Evolutionary conservation across 768 basidiomycete species (phyloP).

Genomic region (Erythrobasidium yunnanense): DNA sequence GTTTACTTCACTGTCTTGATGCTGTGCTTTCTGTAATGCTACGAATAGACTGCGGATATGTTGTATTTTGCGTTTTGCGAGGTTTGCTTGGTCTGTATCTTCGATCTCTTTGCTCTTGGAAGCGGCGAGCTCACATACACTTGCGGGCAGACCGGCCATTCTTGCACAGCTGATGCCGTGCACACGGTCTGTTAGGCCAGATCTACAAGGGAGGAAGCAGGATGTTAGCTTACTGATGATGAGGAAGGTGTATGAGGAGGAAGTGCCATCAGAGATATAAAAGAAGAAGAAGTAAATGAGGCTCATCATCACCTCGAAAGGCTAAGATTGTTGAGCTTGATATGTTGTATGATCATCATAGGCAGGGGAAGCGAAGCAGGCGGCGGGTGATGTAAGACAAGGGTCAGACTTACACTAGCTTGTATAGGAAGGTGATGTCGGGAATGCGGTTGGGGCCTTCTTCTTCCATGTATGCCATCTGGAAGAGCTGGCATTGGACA

Average conservation of each 20-base stretch:
- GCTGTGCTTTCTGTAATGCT: background rate
- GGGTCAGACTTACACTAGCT: slow-evolving; percentile 44
- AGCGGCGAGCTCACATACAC: slow-evolving; percentile 5
- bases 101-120: slow-evolving; percentile 21
- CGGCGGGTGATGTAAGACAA: background rate
- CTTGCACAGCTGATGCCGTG: slow-evolving; percentile 17
- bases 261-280: slow-evolving; percentile 16
- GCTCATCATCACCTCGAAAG: slow-evolving; percentile 1
- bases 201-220: background rate
- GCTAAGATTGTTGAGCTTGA: slow-evolving; percentile 29
- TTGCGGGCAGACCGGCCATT: slow-evolving; percentile 9
- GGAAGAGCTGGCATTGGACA: slow-evolving; percentile 10
- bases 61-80: background rate
- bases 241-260: background rate
- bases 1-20: no score
- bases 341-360: slow-evolving; percentile 25
- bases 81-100: background rate
- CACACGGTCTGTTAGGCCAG: slow-evolving; percentile 16
- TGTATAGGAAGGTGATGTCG: slow-evolving; percentile 84
- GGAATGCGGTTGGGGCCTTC: slow-evolving; percentile 37
- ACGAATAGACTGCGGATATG: background rate
- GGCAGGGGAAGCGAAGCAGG: slow-evolving; percentile 5
- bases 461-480: slow-evolving; percentile 38
- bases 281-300: slow-evolving; percentile 22
- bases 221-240: background rate